Conservation (phyloP, 176 grass and related monocot genomes). For the Rhynchospora breviuscula region DNA sequence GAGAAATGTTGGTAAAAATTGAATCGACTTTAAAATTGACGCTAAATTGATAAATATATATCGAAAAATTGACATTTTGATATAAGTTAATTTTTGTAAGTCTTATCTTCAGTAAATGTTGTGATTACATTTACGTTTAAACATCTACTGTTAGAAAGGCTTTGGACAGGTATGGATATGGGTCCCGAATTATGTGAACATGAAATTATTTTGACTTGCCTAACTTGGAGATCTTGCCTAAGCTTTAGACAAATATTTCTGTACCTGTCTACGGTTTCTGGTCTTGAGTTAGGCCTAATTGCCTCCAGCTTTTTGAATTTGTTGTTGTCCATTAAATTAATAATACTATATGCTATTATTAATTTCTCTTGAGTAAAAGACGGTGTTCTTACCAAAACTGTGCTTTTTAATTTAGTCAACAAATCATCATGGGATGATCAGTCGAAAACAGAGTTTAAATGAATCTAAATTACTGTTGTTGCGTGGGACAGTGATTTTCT, state of each 20-base stretch:
- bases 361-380: not conserved
- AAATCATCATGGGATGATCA: not conserved
- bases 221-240: not conserved
- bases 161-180: not conserved
- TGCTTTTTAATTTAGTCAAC: not conserved
- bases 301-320: not conserved
- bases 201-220: not conserved
- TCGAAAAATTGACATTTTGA: too few relatives aligned
- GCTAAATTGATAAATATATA: too few relatives aligned
- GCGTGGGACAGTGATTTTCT: not conserved
- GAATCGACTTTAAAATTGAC: too few relatives aligned
- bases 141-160: not conserved
- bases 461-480: not conserved
- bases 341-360: not conserved
- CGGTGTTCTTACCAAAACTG: not conserved
- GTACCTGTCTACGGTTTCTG: not conserved
- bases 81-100: too few relatives aligned
- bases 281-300: conserved; percentile 1
- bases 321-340: not conserved
- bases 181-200: not conserved
- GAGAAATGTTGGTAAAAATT: too few relatives aligned
- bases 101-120: too few relatives aligned
- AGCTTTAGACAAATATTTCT: too few relatives aligned
- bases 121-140: not conserved
- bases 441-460: not conserved